phyloP scores from a whole-genome alignment of 306 rosid species.

The Cicer pinnatifidum region DNA sequence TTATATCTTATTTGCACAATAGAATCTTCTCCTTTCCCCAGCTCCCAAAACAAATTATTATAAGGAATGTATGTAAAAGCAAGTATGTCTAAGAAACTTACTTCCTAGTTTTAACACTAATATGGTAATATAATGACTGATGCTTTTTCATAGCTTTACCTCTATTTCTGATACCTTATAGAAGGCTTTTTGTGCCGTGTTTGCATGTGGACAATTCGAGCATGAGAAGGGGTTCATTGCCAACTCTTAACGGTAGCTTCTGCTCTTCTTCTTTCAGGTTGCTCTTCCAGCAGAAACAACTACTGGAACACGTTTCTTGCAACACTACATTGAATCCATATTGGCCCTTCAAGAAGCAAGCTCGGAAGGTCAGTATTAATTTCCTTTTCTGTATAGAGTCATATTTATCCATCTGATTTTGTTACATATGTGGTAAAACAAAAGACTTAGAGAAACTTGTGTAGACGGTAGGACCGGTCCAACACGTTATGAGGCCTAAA shows the following conservation, averaged over 20 bases:
- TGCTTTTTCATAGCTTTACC: constrained; percentile 22
- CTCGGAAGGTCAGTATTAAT: constrained; percentile 59
- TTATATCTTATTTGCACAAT: constrained; percentile 7
- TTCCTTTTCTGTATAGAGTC: constrained; percentile 16
- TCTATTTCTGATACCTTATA: constrained; percentile 2
- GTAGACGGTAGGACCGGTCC: not conserved
- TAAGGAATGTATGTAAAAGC: not conserved
- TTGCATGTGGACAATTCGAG: constrained; percentile 19
- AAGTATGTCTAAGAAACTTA: constrained; percentile 30
- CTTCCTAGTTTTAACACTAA: not conserved
- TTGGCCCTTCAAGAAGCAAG: constrained; percentile 93
- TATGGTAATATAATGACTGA: constrained; percentile 16
- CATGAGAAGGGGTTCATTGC: constrained; percentile 32
- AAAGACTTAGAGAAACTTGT: not conserved
- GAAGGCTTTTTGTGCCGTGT: constrained; percentile 13
- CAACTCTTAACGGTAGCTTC: constrained; percentile 35
- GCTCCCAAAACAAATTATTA: not conserved
- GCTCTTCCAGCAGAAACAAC: constrained; percentile 95
- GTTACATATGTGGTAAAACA: constrained; percentile 13
- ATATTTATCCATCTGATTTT: constrained; percentile 32
- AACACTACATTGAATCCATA: constrained; percentile 75
- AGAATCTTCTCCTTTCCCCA: constrained; percentile 25
- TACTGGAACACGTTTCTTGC: constrained; percentile 74
- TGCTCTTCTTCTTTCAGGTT: constrained; percentile 63
- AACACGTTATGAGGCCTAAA: no score